Base-by-base conservation (phyloP, 2,329 filamentous ascomycete species). In the Dactylellina drechsleri region DNA sequence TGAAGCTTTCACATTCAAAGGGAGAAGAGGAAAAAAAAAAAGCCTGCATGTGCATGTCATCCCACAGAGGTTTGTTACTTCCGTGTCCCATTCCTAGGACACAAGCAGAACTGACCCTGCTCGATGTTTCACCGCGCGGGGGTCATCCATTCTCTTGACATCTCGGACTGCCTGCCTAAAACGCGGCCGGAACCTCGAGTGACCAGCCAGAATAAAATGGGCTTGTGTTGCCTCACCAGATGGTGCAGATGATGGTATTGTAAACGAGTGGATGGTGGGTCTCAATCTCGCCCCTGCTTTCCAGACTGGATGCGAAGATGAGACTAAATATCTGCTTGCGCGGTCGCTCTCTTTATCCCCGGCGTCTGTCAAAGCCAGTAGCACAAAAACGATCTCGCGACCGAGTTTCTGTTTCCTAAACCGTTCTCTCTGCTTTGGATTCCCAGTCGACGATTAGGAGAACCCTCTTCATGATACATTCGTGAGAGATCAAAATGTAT, bases 111-210 rank as follows among this genome's bases (percentile, higher is more conserved):
- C 45, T 61, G 43, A 15, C 49, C 59, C 57, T 50, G 26, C 58
- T 40, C 43, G 64, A 45, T 61, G 59, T 64, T 54, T 73, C 61
- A 61, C 52, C 47, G 58, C 64, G 70, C 70, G 70, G 70, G 70
- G 66, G 64, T 41, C 68, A 49, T 20, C 68, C 49, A 56, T 43
- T 57, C 57, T 62, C 58, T 43, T 67, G 57, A 53, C 57, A 67
- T 43, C 64, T 74, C 64, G 57, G 41, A 64, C 62, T 74, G 70
- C 70, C 70, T 74, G 70, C 70, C 70, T 74, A 67, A 74, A 74
- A 74, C 62, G 52, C 68, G 61, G 68, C 68, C 68, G 68, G 68
- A 57, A 60, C 67, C 68, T 59, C 56, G 61, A 65, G 59, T 59
- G 20, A 72, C 49, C 54, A 26, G 52, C 31, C 43, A 40, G 26